Conservation (phyloP, 805 yeast species). For the Metschnikowia dekortorum region DNA sequence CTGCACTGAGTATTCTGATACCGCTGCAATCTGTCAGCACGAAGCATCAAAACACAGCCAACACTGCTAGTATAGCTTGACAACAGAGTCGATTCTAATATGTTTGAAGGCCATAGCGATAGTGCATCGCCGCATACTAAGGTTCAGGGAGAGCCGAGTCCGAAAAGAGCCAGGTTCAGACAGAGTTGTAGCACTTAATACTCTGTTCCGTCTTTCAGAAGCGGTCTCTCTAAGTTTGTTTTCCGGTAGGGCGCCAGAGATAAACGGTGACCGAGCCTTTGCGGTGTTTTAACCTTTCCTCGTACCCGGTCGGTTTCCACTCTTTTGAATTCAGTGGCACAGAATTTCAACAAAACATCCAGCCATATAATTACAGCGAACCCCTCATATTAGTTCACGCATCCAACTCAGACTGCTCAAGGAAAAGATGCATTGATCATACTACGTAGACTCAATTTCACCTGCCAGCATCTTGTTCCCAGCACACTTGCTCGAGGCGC, state of each 20-base stretch:
- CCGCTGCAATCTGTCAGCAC: background rate
- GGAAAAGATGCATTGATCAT: too few species aligned
- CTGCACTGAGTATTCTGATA: background rate
- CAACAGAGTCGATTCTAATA: background rate
- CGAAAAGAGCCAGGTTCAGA: background rate
- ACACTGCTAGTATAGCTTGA: too few species aligned
- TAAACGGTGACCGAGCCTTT: slow-evolving; percentile 50
- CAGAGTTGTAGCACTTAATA: background rate
- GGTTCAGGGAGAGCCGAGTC: background rate
- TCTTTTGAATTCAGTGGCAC: too few species aligned
- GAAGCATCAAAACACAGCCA: too few species aligned
- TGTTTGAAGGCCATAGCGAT: background rate
- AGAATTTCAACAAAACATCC: too few species aligned
- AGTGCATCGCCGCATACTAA: background rate
- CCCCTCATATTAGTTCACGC: too few species aligned
- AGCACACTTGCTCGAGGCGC: too few species aligned
- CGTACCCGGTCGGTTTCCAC: slow-evolving; percentile 39
- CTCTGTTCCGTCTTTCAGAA: slow-evolving; percentile 16
- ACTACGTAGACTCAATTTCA: too few species aligned
- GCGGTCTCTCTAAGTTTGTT: slow-evolving; percentile 34
- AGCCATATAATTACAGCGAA: too few species aligned
- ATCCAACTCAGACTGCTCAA: too few species aligned
- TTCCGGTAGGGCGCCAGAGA: slow-evolving; percentile 47
- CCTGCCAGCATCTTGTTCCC: too few species aligned
- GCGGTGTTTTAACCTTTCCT: slow-evolving; percentile 48